These are phyloP conservation scores for Auriscalpium orientale DNA, from an alignment of 768 basidiomycete species.

Conservation along the genomic window DNA sequence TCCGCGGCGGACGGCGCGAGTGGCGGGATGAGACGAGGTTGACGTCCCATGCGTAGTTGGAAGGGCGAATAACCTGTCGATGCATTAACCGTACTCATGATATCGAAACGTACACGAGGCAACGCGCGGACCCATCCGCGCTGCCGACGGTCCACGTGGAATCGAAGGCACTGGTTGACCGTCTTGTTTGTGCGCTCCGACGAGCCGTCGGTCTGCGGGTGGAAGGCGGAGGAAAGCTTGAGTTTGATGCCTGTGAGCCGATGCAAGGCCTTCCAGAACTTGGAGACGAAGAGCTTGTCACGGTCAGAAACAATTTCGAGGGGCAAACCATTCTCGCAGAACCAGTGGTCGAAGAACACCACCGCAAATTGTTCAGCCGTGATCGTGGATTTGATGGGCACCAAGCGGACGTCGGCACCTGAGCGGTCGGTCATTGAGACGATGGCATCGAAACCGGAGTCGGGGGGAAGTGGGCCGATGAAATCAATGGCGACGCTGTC, in stretches of 20 bases:
- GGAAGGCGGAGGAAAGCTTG: no score
- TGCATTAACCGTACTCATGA: constrained; percentile 20
- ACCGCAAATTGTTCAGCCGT: constrained; percentile 9
- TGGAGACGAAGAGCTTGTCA: no score
- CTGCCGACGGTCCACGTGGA: constrained; percentile 18
- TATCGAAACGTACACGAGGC: constrained; percentile 16
- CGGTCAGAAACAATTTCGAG: no score
- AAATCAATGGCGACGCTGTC: constrained; percentile 15
- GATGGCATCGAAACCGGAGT: constrained; percentile 20
- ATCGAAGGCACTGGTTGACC: no score
- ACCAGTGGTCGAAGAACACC: no score
- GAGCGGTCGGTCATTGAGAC: constrained; percentile 20
- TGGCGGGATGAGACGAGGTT: constrained; percentile 16
- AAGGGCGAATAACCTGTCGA: constrained; percentile 20
- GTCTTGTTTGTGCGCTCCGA: no score
- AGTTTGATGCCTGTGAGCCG: no score
- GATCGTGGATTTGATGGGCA: no score
- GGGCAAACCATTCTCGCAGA: no score
- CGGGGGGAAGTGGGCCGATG: no score
- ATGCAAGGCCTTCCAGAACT: constrained; percentile 28
- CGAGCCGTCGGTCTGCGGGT: no score
- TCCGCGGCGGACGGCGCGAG: no score
- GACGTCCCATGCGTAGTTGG: constrained; percentile 13
- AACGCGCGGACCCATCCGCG: constrained; percentile 10
- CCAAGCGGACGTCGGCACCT: constrained; percentile 13